Percentiles rank a stretch among this genome's conserved stretches.
phyloP scores from a whole-genome alignment of 129 eudicot genomes.

The Daucus carota region DNA sequence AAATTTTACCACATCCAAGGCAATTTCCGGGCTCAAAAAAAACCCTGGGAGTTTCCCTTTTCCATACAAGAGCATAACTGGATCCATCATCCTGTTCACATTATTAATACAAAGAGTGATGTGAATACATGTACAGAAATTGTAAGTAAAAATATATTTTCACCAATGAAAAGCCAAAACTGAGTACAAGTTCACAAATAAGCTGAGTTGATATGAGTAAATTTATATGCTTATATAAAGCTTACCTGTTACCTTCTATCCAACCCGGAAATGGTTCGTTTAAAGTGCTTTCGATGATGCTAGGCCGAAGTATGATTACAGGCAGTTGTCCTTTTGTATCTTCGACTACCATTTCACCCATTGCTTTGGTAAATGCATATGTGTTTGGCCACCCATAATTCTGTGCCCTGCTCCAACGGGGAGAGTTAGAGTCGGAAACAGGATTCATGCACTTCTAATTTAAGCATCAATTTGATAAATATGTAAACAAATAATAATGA shows the following conservation, averaged over 20 bases:
- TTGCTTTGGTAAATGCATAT: neutral
- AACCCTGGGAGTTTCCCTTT: neutral
- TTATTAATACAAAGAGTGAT: too few species aligned
- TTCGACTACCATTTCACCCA: neutral
- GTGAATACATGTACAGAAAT: too few species aligned
- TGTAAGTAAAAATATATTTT: too few species aligned
- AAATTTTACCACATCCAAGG: neutral
- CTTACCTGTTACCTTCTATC: constrained; percentile 4
- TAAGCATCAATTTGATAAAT: too few species aligned
- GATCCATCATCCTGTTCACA: neutral
- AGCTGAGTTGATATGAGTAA: too few species aligned
- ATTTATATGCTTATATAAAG: too few species aligned
- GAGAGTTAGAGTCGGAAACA: too few species aligned
- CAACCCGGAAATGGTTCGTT: neutral
- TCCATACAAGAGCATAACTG: neutral
- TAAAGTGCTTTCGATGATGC: neutral
- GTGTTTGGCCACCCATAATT: neutral
- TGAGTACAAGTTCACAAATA: too few species aligned
- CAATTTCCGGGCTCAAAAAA: neutral
- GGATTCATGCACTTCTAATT: too few species aligned
- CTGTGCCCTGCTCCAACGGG: neutral
- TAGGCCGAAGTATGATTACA: neutral
- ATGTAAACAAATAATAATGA: too few species aligned
- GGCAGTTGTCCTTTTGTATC: neutral
- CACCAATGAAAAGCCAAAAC: too few species aligned